Evolutionary conservation across 176 grass and related monocot genomes (phyloP), one percentile per base, ranked within the genome.

Genomic region (Eleusine indica): DNA sequence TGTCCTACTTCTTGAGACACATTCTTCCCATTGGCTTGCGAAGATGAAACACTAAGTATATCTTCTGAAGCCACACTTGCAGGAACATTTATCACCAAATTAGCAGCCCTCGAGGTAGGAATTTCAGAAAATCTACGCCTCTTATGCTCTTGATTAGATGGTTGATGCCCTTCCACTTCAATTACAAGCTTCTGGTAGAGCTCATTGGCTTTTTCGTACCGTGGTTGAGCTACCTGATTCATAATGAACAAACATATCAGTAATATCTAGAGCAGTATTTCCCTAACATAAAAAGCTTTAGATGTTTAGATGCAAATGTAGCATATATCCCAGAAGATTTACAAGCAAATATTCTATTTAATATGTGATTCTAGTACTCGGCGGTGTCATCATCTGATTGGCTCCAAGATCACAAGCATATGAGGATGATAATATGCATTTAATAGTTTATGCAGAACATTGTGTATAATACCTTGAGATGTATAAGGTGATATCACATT

Each of bases 201-300:
- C 21, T 87, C 73, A 52, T 83, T 72, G 73, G 85, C 89, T 86
- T 88, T 90, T 76, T 85, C 84, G 9, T 76, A 93, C 22, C 82
- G 68, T n/a, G 77, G 79, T 72, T 98, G 86, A 93, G 82, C 91
- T 25, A 65, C 82, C 92, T 95, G 85, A 66, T 79, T 70, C 70
- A 87, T 53, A 78, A 80, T 75, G 71, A 25, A 81, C 9, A 87
- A 58, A 52, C 13, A 47, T 86, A 40, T 86, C 51, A 83, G 68
- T 74, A 83, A 70, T 74, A 39, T 48, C 17, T 12, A 83, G 67
- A 61, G 0, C 48, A 10, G 38, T 61, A 19, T 68, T 72, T 68
- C 60, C 58, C 18, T 12, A 73, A 73, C 57, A 67, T 38, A 66
- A 7, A 18, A n/a, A 47, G 9, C 46, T 73, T 32, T 53, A 65